A percentile compares a stretch with the other conserved stretches of the same genome.
phyloP scores from a whole-genome alignment of 2,329 filamentous ascomycete genomes.

The Rutstroemia sp. region DNA sequence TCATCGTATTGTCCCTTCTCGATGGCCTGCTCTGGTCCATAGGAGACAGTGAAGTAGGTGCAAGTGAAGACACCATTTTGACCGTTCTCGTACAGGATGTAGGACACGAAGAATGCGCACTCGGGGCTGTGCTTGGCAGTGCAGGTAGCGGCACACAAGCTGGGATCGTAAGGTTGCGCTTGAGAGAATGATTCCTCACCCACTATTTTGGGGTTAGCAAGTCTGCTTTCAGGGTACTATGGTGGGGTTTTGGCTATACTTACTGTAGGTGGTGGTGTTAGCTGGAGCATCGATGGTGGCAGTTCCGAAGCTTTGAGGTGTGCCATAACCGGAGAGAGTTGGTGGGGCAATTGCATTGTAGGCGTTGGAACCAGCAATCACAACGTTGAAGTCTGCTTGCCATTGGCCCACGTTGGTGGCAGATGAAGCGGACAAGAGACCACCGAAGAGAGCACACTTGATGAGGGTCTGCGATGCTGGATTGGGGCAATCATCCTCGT shows the following conservation, averaged over 20 bases:
- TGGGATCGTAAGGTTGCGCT: constrained; percentile 26
- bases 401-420: constrained; percentile 5
- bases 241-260: background rate
- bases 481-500: constrained; percentile 1
- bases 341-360: constrained; percentile 8
- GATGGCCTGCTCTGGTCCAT: constrained; percentile 16
- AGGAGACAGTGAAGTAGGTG: constrained; percentile 31
- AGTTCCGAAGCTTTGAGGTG: constrained; percentile 24
- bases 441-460: constrained; percentile 9
- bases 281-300: constrained; percentile 29
- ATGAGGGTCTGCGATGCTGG: constrained; percentile 7
- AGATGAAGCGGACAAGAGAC: background rate
- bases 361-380: constrained; percentile 7
- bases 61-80: constrained; percentile 32
- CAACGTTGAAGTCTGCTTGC: constrained; percentile 7
- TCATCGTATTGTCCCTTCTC: constrained; percentile 18
- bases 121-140: constrained; percentile 16
- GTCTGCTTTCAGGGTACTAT: background rate
- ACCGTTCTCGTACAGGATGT: constrained; percentile 32
- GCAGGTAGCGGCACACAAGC: constrained; percentile 28
- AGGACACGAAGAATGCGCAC: constrained; percentile 33
- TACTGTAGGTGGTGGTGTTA: constrained; percentile 20
- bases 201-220: constrained; percentile 10
- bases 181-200: constrained; percentile 25
- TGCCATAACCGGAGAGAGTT: constrained; percentile 20